Evolutionary conservation across 2,329 filamentous ascomycete genomes (phyloP).

Genomic region (Sclerotinia borealis): DNA sequence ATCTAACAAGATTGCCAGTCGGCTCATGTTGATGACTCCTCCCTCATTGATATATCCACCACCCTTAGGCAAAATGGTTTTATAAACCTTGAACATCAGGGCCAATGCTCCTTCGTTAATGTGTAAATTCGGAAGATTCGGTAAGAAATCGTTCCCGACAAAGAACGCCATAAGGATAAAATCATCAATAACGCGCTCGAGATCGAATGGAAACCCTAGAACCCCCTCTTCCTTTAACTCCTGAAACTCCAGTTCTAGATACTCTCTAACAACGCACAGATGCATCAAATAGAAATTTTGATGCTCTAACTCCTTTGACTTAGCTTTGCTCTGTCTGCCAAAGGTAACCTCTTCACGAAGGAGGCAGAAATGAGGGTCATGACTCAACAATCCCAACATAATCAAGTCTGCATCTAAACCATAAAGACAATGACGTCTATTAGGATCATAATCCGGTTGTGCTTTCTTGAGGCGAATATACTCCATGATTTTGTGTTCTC

Average conservation of each 20-base stretch:
- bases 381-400: slow-evolving; percentile 94
- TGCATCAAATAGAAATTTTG: slow-evolving; percentile 98
- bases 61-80: slow-evolving; percentile 76
- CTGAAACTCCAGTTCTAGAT: slow-evolving; percentile 94
- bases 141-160: slow-evolving; percentile 97
- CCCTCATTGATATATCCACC: slow-evolving; percentile 96
- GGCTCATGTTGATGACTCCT: slow-evolving; percentile 81
- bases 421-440: slow-evolving; percentile 94
- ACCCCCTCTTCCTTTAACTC: slow-evolving; percentile 71
- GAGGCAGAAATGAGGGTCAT: slow-evolving; percentile 97
- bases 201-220: slow-evolving; percentile 75
- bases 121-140: slow-evolving; percentile 90
- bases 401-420: slow-evolving; percentile 96
- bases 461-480: slow-evolving; percentile 98
- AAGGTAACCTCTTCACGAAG: slow-evolving; percentile 97
- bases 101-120: slow-evolving; percentile 97
- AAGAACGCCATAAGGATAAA: slow-evolving; percentile 99
- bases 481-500: slow-evolving; percentile 99
- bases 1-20: slow-evolving; percentile 70
- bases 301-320: slow-evolving; percentile 94
- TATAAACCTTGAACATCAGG: slow-evolving; percentile 97
- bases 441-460: slow-evolving; percentile 85
- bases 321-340: slow-evolving; percentile 77
- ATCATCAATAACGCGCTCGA: slow-evolving; percentile 96
- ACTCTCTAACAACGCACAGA: slow-evolving; percentile 94